phyloP scores from a whole-genome alignment of 108 stramenopile species.

The Poteriospumella lacustris region DNA sequence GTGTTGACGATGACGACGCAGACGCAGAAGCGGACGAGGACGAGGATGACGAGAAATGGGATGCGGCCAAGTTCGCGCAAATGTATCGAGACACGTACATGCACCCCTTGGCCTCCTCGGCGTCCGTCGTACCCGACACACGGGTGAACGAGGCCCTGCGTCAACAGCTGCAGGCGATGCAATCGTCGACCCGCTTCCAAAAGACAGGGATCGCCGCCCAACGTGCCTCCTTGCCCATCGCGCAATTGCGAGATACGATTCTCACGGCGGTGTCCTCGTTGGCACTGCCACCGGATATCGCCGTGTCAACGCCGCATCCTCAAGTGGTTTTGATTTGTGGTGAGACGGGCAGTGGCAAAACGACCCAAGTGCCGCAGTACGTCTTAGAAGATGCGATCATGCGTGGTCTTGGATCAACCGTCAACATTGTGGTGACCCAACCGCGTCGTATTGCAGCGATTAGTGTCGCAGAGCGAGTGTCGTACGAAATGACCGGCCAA shows the following conservation, averaged over 20 bases:
- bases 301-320: no score
- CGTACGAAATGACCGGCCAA: constrained; percentile 62
- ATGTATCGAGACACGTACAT: no score
- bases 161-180: no score
- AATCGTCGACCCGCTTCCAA: no score
- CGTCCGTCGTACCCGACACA: no score
- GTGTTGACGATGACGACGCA: constrained; percentile 51
- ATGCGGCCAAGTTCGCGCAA: constrained; percentile 48
- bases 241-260: no score
- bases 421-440: constrained; percentile 83
- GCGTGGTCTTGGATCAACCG: constrained; percentile 49
- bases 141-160: no score
- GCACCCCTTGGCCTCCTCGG: no score
- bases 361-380: constrained; percentile 86
- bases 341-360: constrained; percentile 73
- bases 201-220: no score
- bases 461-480: constrained; percentile 78
- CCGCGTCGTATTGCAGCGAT: constrained; percentile 80
- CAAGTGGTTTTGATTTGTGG: constrained; percentile 63
- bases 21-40: constrained; percentile 34
- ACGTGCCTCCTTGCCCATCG: no score
- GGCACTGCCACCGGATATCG: no score
- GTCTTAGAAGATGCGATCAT: constrained; percentile 72
- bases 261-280: no score
- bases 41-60: constrained; percentile 51